phyloP scores from a whole-genome alignment of 768 basidiomycete genomes.

The Boletus pseudopeckii region DNA sequence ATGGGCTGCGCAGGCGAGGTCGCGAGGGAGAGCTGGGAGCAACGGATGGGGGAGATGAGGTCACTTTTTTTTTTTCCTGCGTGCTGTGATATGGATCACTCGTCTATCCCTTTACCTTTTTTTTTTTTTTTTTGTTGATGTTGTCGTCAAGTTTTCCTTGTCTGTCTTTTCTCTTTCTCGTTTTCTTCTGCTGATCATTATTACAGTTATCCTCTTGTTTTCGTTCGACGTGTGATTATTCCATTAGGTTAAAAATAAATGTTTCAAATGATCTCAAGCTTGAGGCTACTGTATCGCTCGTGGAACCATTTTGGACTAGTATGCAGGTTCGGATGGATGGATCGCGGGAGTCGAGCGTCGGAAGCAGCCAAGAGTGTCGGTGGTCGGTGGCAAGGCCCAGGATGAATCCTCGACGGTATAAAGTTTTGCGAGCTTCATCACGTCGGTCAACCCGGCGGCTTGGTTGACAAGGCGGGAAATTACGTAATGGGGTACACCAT shows the following conservation, averaged over 20 bases:
- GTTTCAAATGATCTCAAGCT: background rate
- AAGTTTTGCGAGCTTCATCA: slow-evolving; percentile 1
- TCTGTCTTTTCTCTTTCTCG: background rate
- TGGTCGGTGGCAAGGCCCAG: too few relatives aligned
- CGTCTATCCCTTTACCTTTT: background rate
- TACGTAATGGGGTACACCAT: background rate
- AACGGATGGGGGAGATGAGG: slow-evolving; percentile 34
- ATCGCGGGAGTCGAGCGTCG: background rate
- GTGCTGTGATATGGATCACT: slow-evolving; percentile 11
- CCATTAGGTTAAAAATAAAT: slow-evolving; percentile 5
- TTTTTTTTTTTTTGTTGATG: background rate
- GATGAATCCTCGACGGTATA: slow-evolving; percentile 19
- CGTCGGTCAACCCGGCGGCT: background rate
- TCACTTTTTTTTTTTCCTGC: background rate
- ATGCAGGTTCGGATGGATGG: background rate
- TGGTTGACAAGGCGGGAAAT: background rate
- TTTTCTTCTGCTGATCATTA: slow-evolving; percentile 30
- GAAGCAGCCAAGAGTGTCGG: background rate
- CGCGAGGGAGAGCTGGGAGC: slow-evolving; percentile 35
- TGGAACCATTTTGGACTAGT: background rate
- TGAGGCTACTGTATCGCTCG: background rate
- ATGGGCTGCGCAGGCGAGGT: slow-evolving; percentile 25
- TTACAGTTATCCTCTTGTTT: slow-evolving; percentile 25
- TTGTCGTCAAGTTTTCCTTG: background rate
- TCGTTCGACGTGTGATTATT: slow-evolving; percentile 7